These are phyloP conservation scores for Rhynchospora tenuis DNA, from an alignment of 176 grass and related monocot species.

Conservation along the genomic window DNA sequence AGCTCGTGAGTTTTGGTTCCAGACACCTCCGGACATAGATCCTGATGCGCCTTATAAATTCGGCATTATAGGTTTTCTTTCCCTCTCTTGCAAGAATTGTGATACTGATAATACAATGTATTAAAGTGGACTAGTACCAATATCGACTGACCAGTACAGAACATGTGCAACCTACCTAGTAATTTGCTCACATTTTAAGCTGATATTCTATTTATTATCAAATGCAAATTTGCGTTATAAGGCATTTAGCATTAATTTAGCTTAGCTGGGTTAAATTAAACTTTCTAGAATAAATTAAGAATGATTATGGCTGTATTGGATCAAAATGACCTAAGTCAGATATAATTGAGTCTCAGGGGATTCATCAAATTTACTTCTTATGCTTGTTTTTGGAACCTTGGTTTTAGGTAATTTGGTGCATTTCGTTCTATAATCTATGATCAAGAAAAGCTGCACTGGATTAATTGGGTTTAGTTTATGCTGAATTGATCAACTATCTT, in stretches of 20 bases:
- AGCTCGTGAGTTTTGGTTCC: slow-evolving; percentile 85
- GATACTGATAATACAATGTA: background rate
- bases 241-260: background rate
- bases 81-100: background rate
- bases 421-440: background rate
- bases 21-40: slow-evolving; percentile 77
- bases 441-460: background rate
- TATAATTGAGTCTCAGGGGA: background rate
- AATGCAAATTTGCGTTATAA: background rate
- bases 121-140: background rate
- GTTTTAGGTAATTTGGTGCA: background rate
- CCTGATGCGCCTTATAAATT: slow-evolving; percentile 77
- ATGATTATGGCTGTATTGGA: background rate
- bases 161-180: background rate
- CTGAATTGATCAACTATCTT: background rate
- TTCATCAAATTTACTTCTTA: background rate
- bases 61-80: slow-evolving; percentile 80
- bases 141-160: background rate
- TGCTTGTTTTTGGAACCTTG: background rate
- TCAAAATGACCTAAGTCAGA: background rate
- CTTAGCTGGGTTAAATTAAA: background rate
- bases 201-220: background rate
- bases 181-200: background rate
- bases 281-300: background rate
- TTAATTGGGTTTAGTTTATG: background rate